Conservation (phyloP, 1,139 yeast species). For the Pichia sp. region DNA sequence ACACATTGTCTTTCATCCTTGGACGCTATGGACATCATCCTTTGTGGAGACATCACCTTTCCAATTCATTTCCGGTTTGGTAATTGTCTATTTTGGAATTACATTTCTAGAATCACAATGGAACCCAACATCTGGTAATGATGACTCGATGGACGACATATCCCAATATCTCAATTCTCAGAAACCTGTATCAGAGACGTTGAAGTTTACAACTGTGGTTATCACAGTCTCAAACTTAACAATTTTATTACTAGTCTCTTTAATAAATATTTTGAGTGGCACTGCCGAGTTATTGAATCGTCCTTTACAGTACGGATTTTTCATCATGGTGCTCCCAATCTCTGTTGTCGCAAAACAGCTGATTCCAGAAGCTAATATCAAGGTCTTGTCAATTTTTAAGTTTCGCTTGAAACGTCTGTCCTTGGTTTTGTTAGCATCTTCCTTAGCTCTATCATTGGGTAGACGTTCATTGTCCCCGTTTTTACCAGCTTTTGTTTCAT, state of each 20-base stretch:
- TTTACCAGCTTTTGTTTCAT: constrained; percentile 62
- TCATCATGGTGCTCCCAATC: constrained; percentile 65
- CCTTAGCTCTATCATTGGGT: constrained; percentile 39
- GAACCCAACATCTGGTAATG: constrained; percentile 23
- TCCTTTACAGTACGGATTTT: constrained; percentile 50
- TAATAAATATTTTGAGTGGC: constrained; percentile 26
- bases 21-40: constrained; percentile 68
- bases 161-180: constrained; percentile 35
- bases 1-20: constrained; percentile 54
- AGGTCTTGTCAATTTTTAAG: constrained; percentile 58
- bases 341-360: constrained; percentile 83
- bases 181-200: constrained; percentile 23
- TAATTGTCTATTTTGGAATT: constrained; percentile 46
- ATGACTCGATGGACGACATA: constrained; percentile 18
- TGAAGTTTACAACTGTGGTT: constrained; percentile 51
- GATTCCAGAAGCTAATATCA: constrained; percentile 80
- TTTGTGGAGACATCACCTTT: constrained; percentile 61
- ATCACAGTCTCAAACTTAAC: constrained; percentile 55
- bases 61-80: constrained; percentile 41
- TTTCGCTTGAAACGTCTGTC: constrained; percentile 73
- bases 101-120: constrained; percentile 47
- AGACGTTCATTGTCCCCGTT: constrained; percentile 40
- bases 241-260: constrained; percentile 34
- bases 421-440: constrained; percentile 43
- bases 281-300: constrained; percentile 28